phyloP scores from a whole-genome alignment of 1,284 basidiomycete species.

The Sanghuangporus weigelae region DNA sequence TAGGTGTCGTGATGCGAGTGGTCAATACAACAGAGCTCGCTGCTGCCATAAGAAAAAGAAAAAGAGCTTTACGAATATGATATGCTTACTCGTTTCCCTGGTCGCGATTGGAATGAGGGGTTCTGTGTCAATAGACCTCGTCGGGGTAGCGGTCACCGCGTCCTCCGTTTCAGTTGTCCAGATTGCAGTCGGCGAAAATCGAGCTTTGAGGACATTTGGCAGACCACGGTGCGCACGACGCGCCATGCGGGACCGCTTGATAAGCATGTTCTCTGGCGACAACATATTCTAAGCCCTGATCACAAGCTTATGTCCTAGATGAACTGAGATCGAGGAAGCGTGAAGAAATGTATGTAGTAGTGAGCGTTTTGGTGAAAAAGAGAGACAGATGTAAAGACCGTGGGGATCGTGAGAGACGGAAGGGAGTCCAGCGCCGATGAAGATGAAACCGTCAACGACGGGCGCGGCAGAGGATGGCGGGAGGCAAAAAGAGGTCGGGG shows the following conservation, averaged over 20 bases:
- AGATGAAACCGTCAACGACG: background rate
- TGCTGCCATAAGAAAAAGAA: background rate
- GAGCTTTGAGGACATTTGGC: background rate
- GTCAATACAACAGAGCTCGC: background rate
- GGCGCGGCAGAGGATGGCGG: background rate
- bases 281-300: background rate
- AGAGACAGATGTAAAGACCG: constrained; percentile 12
- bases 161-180: background rate
- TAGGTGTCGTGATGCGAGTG: background rate
- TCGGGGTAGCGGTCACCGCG: background rate
- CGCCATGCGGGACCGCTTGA: constrained; percentile 6
- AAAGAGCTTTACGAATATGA: background rate
- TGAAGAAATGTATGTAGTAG: background rate
- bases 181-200: background rate
- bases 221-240: constrained; percentile 8
- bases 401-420: background rate
- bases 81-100: background rate
- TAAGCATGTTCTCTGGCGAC: background rate
- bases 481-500: background rate
- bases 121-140: background rate
- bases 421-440: background rate
- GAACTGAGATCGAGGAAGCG: background rate
- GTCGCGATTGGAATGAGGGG: background rate
- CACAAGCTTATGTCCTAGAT: background rate
- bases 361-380: constrained; percentile 6